Conservation (phyloP, 148 eudicot species). For the Rhododendron kiyosumense region DNA sequence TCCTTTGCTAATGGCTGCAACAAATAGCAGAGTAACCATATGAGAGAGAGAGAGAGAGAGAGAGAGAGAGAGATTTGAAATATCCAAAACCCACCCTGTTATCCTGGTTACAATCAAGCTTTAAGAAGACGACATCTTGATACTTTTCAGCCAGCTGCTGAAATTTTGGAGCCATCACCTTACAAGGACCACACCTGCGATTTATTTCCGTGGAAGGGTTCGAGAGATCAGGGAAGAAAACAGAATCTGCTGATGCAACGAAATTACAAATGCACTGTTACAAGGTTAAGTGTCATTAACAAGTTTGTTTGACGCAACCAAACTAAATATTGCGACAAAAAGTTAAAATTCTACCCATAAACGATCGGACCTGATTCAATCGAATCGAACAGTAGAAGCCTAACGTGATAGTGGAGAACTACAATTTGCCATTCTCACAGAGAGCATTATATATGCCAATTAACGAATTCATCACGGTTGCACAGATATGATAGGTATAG, state of each 20-base stretch:
- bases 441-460: too few species aligned
- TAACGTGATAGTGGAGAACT: not conserved
- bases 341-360: not conserved
- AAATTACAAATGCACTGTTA: not conserved
- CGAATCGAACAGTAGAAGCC: not conserved
- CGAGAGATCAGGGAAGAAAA: not conserved
- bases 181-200: conserved; percentile 93
- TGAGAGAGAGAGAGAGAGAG: not conserved
- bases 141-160: conserved; percentile 60
- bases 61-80: not conserved
- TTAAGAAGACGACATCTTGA: conserved; percentile 63
- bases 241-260: not conserved
- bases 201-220: not conserved
- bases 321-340: not conserved
- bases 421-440: not conserved
- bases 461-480: too few species aligned
- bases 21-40: not conserved
- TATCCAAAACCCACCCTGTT: conserved; percentile 41
- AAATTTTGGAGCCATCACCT: conserved; percentile 84
- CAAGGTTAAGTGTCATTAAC: not conserved
- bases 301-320: not conserved
- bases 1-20: conserved; percentile 84
- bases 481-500: not conserved
- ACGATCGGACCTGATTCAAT: not conserved
- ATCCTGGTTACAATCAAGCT: conserved; percentile 89